A percentile compares a stretch with the other conserved stretches of the same genome.
Evolutionary conservation across 2,329 filamentous ascomycete genomes (phyloP).

Genomic region (Monosporascus ibericus): DNA sequence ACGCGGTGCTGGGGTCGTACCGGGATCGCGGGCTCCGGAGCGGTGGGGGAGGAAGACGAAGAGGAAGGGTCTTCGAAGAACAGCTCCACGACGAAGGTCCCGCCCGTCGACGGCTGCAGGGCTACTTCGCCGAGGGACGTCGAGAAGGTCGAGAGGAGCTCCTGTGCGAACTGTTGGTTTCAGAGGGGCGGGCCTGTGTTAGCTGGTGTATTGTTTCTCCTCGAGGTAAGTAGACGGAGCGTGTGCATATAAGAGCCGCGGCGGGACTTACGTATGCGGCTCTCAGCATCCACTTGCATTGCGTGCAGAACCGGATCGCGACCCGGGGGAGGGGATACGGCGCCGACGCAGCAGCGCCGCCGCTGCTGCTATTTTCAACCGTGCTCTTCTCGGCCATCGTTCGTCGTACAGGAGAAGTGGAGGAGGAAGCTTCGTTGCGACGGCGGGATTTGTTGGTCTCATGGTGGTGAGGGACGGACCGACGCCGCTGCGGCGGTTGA

Average conservation of each 20-base stretch:
- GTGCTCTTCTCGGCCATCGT: background rate
- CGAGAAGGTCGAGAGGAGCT: conserved; percentile 88
- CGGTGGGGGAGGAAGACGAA: conserved; percentile 6
- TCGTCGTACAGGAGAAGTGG: background rate
- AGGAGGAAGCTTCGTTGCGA: background rate
- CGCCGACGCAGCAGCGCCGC: conserved; percentile 10
- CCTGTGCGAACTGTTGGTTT: conserved; percentile 71
- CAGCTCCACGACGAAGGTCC: conserved; percentile 73
- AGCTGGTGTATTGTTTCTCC: background rate
- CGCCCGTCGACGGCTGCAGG: conserved; percentile 78
- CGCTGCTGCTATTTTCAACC: background rate
- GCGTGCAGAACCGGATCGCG: conserved; percentile 87
- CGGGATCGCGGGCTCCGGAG: conserved; percentile 19
- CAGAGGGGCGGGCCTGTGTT: background rate
- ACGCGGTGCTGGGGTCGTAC: conserved; percentile 38
- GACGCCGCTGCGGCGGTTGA: no score
- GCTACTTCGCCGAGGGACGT: conserved; percentile 80
- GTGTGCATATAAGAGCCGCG: background rate
- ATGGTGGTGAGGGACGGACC: no score
- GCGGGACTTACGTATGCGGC: conserved; percentile 67
- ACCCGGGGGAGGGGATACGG: conserved; percentile 58
- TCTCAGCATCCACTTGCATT: conserved; percentile 87
- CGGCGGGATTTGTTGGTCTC: background rate
- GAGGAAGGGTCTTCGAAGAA: conserved; percentile 25
- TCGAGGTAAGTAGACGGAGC: background rate